These are phyloP conservation scores for Prunus padus DNA, from an alignment of 306 rosid species.

Conservation along the genomic window DNA sequence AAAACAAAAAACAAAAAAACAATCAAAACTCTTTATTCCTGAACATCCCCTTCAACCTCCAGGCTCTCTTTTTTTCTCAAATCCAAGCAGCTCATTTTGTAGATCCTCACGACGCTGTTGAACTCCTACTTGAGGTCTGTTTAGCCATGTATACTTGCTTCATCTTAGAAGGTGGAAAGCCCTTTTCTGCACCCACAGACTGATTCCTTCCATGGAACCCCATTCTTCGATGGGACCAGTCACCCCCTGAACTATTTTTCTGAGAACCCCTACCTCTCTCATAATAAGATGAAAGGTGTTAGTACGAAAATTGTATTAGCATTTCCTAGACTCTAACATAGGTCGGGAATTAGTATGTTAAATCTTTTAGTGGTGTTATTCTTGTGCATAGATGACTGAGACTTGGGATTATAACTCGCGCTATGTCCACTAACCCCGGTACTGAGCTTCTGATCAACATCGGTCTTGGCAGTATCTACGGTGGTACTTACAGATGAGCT, in stretches of 20 bases:
- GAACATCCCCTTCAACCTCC: conserved; percentile 21
- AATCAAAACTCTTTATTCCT: conserved; percentile 45
- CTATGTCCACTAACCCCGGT: conserved; percentile 45
- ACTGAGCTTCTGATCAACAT: too few species aligned
- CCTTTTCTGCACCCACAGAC: conserved; percentile 59
- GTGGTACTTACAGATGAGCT: conserved; percentile 36
- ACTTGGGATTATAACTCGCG: conserved; percentile 38
- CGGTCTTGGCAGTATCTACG: conserved; percentile 44
- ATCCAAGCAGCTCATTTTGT: conserved; percentile 23
- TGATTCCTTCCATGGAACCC: conserved; percentile 82
- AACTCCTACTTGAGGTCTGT: conserved; percentile 61
- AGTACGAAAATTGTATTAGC: too few species aligned
- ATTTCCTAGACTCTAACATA: too few species aligned
- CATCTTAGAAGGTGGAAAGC: conserved; percentile 59
- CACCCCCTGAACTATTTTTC: conserved; percentile 64
- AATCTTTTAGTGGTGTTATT: too few species aligned
- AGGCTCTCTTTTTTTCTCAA: not conserved
- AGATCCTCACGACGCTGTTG: conserved; percentile 42
- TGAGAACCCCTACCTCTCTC: conserved; percentile 65
- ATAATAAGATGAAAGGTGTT: conserved; percentile 61
- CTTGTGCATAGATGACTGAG: conserved; percentile 50
- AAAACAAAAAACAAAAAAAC: too few species aligned
- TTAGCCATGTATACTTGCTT: conserved; percentile 94
- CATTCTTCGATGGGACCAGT: conserved; percentile 74
- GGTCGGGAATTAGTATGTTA: too few species aligned